Evolutionary conservation across 1,284 basidiomycete genomes (phyloP), one percentile per base, ranked within the genome.

Genomic region (Irpex rosettiformis): DNA sequence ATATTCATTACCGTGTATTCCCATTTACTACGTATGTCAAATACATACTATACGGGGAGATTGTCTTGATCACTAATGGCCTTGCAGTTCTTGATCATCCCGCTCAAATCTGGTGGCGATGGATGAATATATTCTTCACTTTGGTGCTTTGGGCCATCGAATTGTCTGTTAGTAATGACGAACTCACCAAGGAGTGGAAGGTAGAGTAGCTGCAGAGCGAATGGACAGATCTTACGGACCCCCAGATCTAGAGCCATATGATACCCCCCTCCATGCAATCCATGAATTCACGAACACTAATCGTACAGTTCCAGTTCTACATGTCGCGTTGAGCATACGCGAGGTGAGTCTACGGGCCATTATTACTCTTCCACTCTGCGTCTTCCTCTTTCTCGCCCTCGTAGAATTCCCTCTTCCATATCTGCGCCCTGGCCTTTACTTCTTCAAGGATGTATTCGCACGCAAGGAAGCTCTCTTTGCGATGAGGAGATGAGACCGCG

Each of bases 341-440:
- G n/a, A 16, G 11, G 13, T 51, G 48, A 29, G 48, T 51, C 48
- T 51, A 51, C 5, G 48, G 48, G 3, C 22, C 48, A 29, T 16
- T 28, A 2, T 51, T 51, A 22, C 48, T 51, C 73, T 93, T 93
- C 91, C 90, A 93, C 66, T 84, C 79, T 13, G 88, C 85, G 55
- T 78, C 78, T 52, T 77, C 79, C 40, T 85, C 83, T 55, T 71
- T 71, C 64, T 83, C 79, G 7, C 83, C 86, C 67, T 85, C 84
- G 68, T 94, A 94, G 66, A 85, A 90, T 69, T 96, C 94, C 66
- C 88, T 76, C 76, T 96, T 96, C 93, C 94, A 96, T 63, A 96
- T 88, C 69, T 92, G 92, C 30, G 83, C 91, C 64, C 84, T 86
- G 61, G 76, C 74, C 76, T 96, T 96, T 58, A 95, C 85, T 59